phyloP scores from a whole-genome alignment of 75 land plant genomes.

The Pinus albicaulis region DNA sequence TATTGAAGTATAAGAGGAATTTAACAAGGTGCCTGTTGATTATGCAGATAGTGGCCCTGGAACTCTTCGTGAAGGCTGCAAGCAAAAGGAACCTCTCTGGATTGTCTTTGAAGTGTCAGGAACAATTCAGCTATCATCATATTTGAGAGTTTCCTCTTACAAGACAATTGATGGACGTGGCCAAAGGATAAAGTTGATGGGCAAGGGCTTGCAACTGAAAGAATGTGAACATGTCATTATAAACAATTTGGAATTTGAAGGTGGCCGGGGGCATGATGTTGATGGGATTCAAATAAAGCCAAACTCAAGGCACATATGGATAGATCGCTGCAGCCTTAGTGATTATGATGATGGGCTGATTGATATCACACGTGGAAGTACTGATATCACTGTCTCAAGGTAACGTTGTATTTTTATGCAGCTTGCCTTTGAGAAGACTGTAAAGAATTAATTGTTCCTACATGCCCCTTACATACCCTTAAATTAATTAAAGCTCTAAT shows the following conservation, averaged over 20 bases:
- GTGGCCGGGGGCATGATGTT: conserved; percentile 90
- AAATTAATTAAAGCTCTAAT: background rate
- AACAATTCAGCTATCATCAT: conserved; percentile 61
- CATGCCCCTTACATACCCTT: background rate
- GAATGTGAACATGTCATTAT: conserved; percentile 97
- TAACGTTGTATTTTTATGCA: conserved; percentile 9
- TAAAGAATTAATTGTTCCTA: background rate
- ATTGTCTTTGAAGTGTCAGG: conserved; percentile 96
- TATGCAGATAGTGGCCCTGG: conserved; percentile 86
- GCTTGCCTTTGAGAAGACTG: background rate
- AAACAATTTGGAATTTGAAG: conserved; percentile 89
- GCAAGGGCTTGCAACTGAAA: conserved; percentile 86
- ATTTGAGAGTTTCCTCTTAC: conserved; percentile 73
- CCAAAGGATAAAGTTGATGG: conserved; percentile 76
- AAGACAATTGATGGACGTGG: conserved; percentile 99
- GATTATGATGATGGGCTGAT: conserved; percentile 97
- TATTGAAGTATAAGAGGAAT: too few relatives aligned
- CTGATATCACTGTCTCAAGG: conserved; percentile 96
- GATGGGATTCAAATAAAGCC: conserved; percentile 99
- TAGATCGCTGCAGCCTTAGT: conserved; percentile 85
- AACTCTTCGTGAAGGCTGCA: conserved; percentile 86
- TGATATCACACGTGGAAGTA: conserved; percentile 86
- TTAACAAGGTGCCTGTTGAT: background rate
- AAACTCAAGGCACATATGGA: conserved; percentile 89
- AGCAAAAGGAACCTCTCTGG: conserved; percentile 88